These are phyloP conservation scores for Emiliania huxleyi DNA, from an alignment of 78 protist genomes.

Conservation along the genomic window DNA sequence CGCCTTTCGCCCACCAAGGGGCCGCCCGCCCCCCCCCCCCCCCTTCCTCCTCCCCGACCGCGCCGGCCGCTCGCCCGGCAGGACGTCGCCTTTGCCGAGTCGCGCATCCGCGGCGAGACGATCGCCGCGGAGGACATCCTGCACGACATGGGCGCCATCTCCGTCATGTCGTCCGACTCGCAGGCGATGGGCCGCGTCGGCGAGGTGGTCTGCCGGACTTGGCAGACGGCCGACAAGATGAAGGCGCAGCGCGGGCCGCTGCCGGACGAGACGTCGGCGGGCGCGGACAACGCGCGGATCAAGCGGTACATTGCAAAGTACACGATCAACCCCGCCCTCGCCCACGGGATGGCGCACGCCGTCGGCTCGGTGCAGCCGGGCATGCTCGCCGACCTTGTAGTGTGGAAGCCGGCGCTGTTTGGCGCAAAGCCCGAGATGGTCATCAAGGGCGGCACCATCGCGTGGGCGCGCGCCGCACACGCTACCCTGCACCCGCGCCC, in stretches of 20 bases:
- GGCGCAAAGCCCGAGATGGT: slow-evolving; percentile 59
- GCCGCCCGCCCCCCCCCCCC: not conserved
- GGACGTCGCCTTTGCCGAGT: slow-evolving; percentile 55
- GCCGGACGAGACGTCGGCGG: not conserved
- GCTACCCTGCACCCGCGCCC: too few species aligned
- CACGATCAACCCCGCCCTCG: slow-evolving; percentile 60
- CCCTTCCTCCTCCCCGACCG: too few species aligned
- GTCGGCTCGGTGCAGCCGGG: slow-evolving; percentile 31
- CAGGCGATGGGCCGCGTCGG: slow-evolving; percentile 63
- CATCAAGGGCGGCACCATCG: slow-evolving; percentile 49
- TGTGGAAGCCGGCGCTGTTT: slow-evolving; percentile 49
- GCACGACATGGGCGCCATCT: slow-evolving; percentile 58
- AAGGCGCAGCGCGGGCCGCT: slow-evolving; percentile 53
- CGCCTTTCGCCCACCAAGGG: slow-evolving; percentile 32
- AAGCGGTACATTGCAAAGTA: slow-evolving; percentile 56
- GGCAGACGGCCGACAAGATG: slow-evolving; percentile 64
- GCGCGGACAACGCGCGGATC: slow-evolving; percentile 24
- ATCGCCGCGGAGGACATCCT: slow-evolving; percentile 57
- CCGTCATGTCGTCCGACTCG: slow-evolving; percentile 55
- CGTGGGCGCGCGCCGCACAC: too few species aligned
- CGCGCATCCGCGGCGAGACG: slow-evolving; percentile 43
- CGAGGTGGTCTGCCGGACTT: slow-evolving; percentile 44
- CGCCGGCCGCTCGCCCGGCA: too few species aligned
- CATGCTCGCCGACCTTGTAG: slow-evolving; percentile 40
- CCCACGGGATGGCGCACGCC: slow-evolving; percentile 49